Evolutionary conservation across 2,329 filamentous ascomycete genomes (phyloP).

Genomic region (Hypoxylon sp.): DNA sequence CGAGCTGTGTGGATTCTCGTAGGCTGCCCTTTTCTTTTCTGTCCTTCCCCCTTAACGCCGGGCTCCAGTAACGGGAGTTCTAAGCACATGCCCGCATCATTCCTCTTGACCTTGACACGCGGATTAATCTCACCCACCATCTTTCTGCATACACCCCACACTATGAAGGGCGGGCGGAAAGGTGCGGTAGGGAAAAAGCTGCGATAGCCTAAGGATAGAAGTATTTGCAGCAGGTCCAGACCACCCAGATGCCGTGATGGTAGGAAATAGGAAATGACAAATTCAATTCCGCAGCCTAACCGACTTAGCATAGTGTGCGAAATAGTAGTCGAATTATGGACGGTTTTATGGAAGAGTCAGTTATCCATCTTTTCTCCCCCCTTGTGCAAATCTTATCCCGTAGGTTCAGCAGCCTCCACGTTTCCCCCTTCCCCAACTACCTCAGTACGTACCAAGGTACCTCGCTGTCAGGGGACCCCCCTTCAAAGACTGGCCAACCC

Average conservation of each 20-base stretch:
- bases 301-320: neutral
- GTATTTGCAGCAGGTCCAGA: constrained; percentile 34
- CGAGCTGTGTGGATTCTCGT: neutral
- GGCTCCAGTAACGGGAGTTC: constrained; percentile 25
- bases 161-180: constrained; percentile 10
- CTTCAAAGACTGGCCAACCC: constrained; percentile 17
- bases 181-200: constrained; percentile 20
- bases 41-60: constrained; percentile 17
- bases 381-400: constrained; percentile 39
- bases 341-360: neutral
- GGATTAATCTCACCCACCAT: constrained; percentile 42
- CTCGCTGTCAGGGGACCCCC: constrained; percentile 12
- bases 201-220: constrained; percentile 32
- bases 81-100: constrained; percentile 39
- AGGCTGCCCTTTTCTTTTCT: constrained; percentile 16
- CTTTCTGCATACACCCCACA: constrained; percentile 29
- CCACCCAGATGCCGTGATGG: constrained; percentile 17
- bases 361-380: constrained; percentile 5
- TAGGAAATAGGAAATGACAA: constrained; percentile 16
- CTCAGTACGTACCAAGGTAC: constrained; percentile 12
- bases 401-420: constrained; percentile 43
- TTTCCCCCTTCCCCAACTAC: constrained; percentile 40
- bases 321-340: neutral
- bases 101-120: constrained; percentile 42
- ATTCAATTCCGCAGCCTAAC: constrained; percentile 14